Conservation (phyloP, 2,329 filamentous ascomycete genomes). For the Amphichorda felina region DNA sequence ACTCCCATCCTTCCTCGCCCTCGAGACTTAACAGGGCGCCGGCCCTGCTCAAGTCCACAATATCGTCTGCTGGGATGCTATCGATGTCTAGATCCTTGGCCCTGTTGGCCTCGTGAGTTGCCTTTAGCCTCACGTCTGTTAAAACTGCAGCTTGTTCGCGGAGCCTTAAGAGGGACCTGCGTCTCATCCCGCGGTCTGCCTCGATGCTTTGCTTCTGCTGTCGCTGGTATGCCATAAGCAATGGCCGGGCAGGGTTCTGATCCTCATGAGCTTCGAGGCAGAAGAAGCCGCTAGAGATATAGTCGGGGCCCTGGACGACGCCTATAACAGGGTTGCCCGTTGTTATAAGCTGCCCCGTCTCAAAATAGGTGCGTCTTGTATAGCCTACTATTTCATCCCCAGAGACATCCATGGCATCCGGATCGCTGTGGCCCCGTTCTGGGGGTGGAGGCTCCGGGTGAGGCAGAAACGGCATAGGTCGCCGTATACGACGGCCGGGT, state of each 20-base stretch:
- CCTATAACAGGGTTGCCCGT: conserved; percentile 36
- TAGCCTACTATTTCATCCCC: conserved; percentile 10
- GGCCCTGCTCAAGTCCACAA: neutral
- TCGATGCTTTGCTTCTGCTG: conserved; percentile 28
- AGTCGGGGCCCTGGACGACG: conserved; percentile 42
- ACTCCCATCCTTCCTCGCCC: neutral
- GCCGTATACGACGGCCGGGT: conserved; percentile 23
- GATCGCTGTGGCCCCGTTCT: too few species aligned
- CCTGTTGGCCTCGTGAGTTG: neutral
- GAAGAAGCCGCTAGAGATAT: conserved; percentile 32
- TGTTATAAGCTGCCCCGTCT: conserved; percentile 25
- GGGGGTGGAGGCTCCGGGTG: conserved; percentile 38
- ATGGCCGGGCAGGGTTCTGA: conserved; percentile 26
- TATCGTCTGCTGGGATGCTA: neutral
- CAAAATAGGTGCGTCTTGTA: conserved; percentile 17
- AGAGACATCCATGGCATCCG: conserved; percentile 8
- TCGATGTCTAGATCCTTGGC: neutral
- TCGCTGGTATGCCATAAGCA: conserved; percentile 30
- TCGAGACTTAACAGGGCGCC: neutral
- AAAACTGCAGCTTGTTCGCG: neutral
- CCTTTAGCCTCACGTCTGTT: neutral
- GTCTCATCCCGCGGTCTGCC: conserved; percentile 5
- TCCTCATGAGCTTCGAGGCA: conserved; percentile 34
- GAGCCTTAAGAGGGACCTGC: neutral
- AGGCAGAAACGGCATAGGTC: conserved; percentile 34